phyloP scores from a whole-genome alignment of 768 basidiomycete genomes.

The Boletus patriciae region DNA sequence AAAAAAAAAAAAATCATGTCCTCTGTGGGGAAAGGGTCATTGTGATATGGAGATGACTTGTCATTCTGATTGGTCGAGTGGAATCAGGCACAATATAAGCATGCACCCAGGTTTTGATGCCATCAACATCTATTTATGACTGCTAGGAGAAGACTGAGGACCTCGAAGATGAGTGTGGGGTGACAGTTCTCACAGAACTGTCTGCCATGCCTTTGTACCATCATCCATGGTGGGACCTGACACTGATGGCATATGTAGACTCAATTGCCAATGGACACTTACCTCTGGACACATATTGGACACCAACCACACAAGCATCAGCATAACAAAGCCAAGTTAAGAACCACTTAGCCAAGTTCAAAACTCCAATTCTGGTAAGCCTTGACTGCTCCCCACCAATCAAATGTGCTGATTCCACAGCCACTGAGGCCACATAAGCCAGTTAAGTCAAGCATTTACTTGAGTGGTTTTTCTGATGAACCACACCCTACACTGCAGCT shows the following conservation, averaged over 20 bases:
- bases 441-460: too few species aligned
- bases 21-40: neutral
- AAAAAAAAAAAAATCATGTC: neutral
- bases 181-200: neutral
- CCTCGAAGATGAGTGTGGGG: too few species aligned
- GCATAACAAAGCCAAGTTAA: too few species aligned
- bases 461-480: too few species aligned
- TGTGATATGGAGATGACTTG: neutral
- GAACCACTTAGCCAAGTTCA: too few species aligned
- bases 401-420: too few species aligned
- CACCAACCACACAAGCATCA: neutral
- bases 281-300: neutral
- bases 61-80: neutral
- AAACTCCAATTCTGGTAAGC: too few species aligned
- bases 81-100: slow-evolving; percentile 20
- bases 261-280: neutral
- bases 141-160: too few species aligned
- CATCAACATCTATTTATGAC: slow-evolving; percentile 12
- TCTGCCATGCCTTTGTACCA: neutral
- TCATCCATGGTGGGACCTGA: neutral
- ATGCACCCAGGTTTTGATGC: slow-evolving; percentile 23
- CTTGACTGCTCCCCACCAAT: too few species aligned
- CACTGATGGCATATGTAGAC: neutral
- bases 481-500: neutral
- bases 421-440: too few species aligned